Evolutionary conservation across 805 yeast genomes (phyloP), one percentile per base, ranked within the genome.

Genomic region (Schwanniomyces polymorphus): DNA sequence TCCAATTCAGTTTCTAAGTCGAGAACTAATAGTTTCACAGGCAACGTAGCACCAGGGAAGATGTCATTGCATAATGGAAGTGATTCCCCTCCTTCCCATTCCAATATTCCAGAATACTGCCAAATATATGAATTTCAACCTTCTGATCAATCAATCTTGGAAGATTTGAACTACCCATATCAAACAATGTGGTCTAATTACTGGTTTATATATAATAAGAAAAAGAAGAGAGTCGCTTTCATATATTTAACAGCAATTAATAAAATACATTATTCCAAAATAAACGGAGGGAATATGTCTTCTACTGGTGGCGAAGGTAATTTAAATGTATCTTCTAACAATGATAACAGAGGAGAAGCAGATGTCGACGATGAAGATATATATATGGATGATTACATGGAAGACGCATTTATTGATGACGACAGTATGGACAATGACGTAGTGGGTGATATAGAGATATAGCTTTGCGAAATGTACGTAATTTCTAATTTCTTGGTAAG

Each of bases 141-240:
- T 0, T 78, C 80, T 27, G 83, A 86, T 49, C 76, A 68, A 56
- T 76, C 87, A 7, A 84, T 86, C 37, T 58, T 72, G 42, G 88
- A 85, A 57, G 94, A 86, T 47, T 55, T 73, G 45, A 70, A 69
- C 42, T 67, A 70, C 48, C 78, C 78, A 1, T 71, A 71, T 50
- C 77, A 73, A 54, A 70, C 76, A 2, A 65, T 73, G 72, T 88
- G 94, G 94, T 81, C 87, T 21, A 72, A 85, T 61, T 88, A 89
- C 79, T 92, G 95, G 86, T 94, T 94, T 64, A 82, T 92, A 39
- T 91, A 87, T 69, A 94, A 91, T 70, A 92, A 90, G 68, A 86
- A 88, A 60, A 81, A 87, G 69, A 92, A 92, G 69, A 80, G 98
- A 52, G 98, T 94, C 2, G 90, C 96, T 1, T 92, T 86, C 63